phyloP scores from a whole-genome alignment of 805 yeast species.

The Millerozyma acaciae region DNA sequence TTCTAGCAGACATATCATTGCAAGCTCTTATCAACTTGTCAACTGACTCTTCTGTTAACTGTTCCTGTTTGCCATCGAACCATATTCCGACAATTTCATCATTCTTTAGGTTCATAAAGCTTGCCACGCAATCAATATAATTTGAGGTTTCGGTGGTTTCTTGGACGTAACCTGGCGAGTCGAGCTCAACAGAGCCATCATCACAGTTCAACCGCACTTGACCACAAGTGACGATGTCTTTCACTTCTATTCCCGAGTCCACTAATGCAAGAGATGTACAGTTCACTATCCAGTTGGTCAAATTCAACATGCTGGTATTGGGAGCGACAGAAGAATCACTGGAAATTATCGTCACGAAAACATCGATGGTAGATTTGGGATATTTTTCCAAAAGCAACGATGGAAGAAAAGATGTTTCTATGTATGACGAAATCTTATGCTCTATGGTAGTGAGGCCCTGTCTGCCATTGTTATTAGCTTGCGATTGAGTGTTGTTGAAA shows the following conservation, averaged over 20 bases:
- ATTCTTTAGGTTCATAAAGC: constrained; percentile 52
- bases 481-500: constrained; percentile 20
- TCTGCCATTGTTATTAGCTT: constrained; percentile 20
- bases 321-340: constrained; percentile 21
- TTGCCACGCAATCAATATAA: constrained; percentile 39
- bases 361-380: constrained; percentile 86
- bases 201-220: constrained; percentile 23
- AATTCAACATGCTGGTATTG: constrained; percentile 30
- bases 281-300: constrained; percentile 53
- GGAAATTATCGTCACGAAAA: constrained; percentile 67
- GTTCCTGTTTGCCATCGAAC: constrained; percentile 33
- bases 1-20: constrained; percentile 36
- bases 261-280: constrained; percentile 70
- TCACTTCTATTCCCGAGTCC: constrained; percentile 79
- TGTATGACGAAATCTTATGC: constrained; percentile 48
- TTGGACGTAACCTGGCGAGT: too few relatives aligned
- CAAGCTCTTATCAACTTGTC: constrained; percentile 40
- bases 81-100: constrained; percentile 61
- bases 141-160: constrained; percentile 10
- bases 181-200: constrained; percentile 1
- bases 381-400: constrained; percentile 63
- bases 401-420: constrained; percentile 50
- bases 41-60: constrained; percentile 20
- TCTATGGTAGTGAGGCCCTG: constrained; percentile 36
- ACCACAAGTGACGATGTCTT: constrained; percentile 72